Evolutionary conservation across 805 yeast species (phyloP), one percentile per base, ranked within the genome.

Genomic region (Metschnikowia picachoensis): DNA sequence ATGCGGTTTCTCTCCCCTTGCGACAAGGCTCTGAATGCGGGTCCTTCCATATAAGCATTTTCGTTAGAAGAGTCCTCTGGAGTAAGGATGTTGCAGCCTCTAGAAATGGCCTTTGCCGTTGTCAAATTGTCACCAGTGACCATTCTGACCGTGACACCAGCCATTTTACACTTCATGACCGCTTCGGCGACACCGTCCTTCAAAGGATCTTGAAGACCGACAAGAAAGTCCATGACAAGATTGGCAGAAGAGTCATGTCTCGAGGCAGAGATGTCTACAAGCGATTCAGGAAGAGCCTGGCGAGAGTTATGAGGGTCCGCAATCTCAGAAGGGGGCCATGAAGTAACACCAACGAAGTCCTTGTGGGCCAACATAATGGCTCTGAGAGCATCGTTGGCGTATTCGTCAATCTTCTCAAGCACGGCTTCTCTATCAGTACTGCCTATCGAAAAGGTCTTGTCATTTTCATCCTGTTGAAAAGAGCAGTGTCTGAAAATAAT

Each of bases 61-160:
- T 78, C 78, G 53, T 79, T 78, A 14, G 77, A 64, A 42, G 69
- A 67, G 41, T 78, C 79, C 16, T 76, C 82, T 0, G 75, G 68
- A 10, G 73, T 66, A 35, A 82, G 69, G 43, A 94, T 94, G 48
- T 91, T 88, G 71, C 98, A 94, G 45, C 83, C 84, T 49, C 76
- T 71, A 2, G 97, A 89, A 55, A 94, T 94, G 0, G 98, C 95
- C 53, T 79, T 82, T 5, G 99, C 99, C 2, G 99, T 94, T 37
- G 82, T 68, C 47, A 92, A 64, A 61, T 92, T 92, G 65, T 94
- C 99, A 65, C 99, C 99, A 16, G 99, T 94, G 37, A 94, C 97
- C 99, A 94, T 94, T 56, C 97, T 78, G 15, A 94, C 98, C 20
- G 85, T 79, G 20, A 94, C 98, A 47, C 99, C 98, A 1, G 99